A percentile compares a stretch with the other conserved stretches of the same genome.
Conservation (phyloP, 169 alveolate species). For the Cryptosporidium ryanae region DNA sequence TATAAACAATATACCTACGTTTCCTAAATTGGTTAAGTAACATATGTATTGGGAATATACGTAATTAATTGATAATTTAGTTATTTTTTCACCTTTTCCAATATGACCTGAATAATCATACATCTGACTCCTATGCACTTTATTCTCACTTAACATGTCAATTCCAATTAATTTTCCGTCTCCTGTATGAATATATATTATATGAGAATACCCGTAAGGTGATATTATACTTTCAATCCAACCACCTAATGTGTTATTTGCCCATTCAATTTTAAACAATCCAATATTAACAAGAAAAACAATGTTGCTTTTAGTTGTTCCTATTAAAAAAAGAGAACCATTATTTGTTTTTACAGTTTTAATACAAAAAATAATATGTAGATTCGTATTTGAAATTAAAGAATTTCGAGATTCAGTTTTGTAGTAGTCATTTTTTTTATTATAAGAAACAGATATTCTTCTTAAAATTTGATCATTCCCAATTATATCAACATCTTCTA, state of each 20-base stretch:
- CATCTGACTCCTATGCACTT: neutral
- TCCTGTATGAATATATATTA: constrained; percentile 37
- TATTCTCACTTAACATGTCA: constrained; percentile 5
- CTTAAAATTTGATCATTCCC: neutral
- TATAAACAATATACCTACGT: constrained; percentile 27
- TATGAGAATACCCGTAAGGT: constrained; percentile 57
- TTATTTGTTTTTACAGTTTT: neutral
- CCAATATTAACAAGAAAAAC: constrained; percentile 5
- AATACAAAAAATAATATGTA: neutral
- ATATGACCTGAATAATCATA: neutral
- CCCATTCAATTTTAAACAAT: constrained; percentile 27
- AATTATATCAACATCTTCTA: neutral
- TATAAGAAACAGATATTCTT: neutral
- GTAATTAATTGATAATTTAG: constrained; percentile 16
- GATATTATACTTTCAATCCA: constrained; percentile 45
- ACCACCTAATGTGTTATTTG: constrained; percentile 34
- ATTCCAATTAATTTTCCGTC: constrained; percentile 42
- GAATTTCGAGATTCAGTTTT: too few species aligned
- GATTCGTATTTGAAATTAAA: neutral
- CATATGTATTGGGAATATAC: constrained; percentile 16
- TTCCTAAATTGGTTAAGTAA: constrained; percentile 13
- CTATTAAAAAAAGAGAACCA: neutral
- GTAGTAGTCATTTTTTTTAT: neutral
- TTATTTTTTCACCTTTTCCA: constrained; percentile 23
- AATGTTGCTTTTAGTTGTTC: constrained; percentile 26